phyloP scores from a whole-genome alignment of 768 basidiomycete species.

The Kwoniella mangroviensis region DNA sequence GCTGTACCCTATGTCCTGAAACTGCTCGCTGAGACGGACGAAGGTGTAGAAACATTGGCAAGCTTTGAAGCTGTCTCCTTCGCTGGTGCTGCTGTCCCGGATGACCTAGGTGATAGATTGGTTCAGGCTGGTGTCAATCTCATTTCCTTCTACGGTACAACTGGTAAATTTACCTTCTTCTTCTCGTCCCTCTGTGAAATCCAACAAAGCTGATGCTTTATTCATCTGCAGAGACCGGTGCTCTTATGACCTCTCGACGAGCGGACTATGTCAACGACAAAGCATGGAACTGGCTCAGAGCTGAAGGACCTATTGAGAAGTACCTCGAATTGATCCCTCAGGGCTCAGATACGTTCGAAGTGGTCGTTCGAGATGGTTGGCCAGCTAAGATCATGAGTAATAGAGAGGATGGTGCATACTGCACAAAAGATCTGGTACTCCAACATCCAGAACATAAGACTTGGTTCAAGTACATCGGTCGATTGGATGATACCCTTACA shows the following conservation, averaged over 20 bases:
- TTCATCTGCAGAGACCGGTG: conserved; percentile 46
- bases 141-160: conserved; percentile 62
- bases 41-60: conserved; percentile 61
- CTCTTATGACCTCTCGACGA: conserved; percentile 55
- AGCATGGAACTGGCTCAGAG: conserved; percentile 65
- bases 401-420: conserved; percentile 64
- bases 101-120: conserved; percentile 65
- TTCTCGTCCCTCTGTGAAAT: not conserved
- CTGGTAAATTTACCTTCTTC: conserved; percentile 47
- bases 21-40: conserved; percentile 62
- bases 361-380: conserved; percentile 64
- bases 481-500: conserved; percentile 65
- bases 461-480: conserved; percentile 64
- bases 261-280: conserved; percentile 63
- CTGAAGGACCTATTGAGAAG: conserved; percentile 48
- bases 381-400: conserved; percentile 63
- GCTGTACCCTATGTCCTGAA: conserved; percentile 59
- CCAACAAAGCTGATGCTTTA: not conserved
- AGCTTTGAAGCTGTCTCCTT: conserved; percentile 64
- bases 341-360: conserved; percentile 61
- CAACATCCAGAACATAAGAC: conserved; percentile 60
- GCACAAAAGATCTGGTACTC: conserved; percentile 65
- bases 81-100: conserved; percentile 64
- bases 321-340: conserved; percentile 62
- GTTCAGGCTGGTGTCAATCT: conserved; percentile 63